phyloP scores from a whole-genome alignment of 108 stramenopile species.

The Fragilariopsis cylindrus region DNA sequence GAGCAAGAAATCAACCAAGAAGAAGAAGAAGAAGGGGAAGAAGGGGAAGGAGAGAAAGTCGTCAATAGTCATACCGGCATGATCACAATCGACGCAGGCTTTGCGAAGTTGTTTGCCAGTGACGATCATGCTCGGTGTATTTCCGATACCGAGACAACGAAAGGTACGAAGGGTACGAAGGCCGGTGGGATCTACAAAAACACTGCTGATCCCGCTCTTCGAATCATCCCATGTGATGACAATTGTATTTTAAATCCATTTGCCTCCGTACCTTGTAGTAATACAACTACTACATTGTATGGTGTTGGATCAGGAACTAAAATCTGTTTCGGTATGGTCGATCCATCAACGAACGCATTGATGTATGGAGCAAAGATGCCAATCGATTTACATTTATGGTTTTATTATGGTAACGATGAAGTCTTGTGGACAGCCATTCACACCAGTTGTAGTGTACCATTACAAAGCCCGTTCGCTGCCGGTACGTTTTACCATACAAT shows the following conservation, averaged over 20 bases:
- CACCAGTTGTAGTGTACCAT: slow-evolving; percentile 12
- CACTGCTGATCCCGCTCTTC: background rate
- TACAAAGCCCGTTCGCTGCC: background rate
- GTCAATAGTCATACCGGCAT: background rate
- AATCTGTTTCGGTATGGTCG: slow-evolving; percentile 18
- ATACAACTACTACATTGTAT: background rate
- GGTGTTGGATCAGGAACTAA: slow-evolving; percentile 4
- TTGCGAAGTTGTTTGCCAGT: background rate
- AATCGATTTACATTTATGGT: background rate
- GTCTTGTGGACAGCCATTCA: background rate
- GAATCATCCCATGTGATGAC: slow-evolving; percentile 4
- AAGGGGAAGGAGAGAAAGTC: background rate
- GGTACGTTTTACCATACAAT: too few relatives aligned
- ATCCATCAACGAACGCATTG: background rate
- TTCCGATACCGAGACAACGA: background rate
- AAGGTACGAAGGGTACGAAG: background rate
- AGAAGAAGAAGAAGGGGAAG: background rate
- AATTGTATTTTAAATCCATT: slow-evolving; percentile 8
- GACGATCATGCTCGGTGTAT: background rate
- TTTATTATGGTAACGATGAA: background rate
- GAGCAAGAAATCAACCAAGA: background rate
- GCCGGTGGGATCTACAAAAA: background rate
- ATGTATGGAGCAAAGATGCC: slow-evolving; percentile 10
- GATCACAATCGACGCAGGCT: slow-evolving; percentile 1
- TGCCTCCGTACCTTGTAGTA: background rate